Base-by-base conservation (phyloP, 2,329 filamentous ascomycete genomes). In the Fusarium pininemorale region DNA sequence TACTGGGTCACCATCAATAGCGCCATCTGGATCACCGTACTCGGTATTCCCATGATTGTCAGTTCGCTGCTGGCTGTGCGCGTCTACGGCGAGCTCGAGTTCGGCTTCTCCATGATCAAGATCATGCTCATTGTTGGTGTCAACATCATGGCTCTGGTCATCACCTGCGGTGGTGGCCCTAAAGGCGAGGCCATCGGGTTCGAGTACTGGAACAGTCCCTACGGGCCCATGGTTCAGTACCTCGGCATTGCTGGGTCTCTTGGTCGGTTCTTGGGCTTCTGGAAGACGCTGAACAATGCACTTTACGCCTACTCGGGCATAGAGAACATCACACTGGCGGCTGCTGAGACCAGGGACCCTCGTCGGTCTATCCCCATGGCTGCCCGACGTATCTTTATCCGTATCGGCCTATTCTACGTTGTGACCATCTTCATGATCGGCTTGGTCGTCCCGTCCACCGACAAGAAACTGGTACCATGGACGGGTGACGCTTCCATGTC, bases 371-470 rank as follows among this genome's bases (percentile, higher is more conserved):
- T 64, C 11, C 61, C 61, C 10, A 39, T 47, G 56, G 61, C 61
- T 37, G 61, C 61, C 11, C 10, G 11, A 22, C 61, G 55, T 18
- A 53, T 68, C 35, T 55, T 66, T 7, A 35, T 32, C 22, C 47
- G 54, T 1, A 67, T 68, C 13, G 41, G 18, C 6, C 47, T 66
- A 22, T 68, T 68, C 47, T 57, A 66, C 14, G 20, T 39, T 20
- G 30, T 68, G 22, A 64, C 62, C 18, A 60, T 68, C 11, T 66
- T 66, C 54, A 39, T 54, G 35, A 45, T 68, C 4, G 63, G 62
- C 18, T n/a, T 61, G 24, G 62, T 68, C n/a, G 63, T 59, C 22
- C 47, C 54, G 1, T 66, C 54, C 16, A 61, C 55, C 5, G 54
- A 61, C 14, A 51, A 61, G 14, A 35, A 32, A 11, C 64, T 66